phyloP scores from a whole-genome alignment of 768 basidiomycete species.

The Trametes maxima region DNA sequence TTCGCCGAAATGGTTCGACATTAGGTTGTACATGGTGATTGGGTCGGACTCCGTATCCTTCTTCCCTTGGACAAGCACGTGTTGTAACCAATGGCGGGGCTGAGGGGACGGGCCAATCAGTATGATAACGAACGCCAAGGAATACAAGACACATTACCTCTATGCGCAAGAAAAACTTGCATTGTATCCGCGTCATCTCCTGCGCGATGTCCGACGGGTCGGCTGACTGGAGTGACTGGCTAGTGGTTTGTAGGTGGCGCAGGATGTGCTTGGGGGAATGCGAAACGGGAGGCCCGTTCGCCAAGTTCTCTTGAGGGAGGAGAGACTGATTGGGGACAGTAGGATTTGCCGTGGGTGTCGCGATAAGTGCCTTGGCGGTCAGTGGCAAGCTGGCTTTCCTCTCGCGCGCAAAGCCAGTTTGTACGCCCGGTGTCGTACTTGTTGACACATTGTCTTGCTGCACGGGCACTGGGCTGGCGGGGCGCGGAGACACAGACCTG shows the following conservation, averaged over 20 bases:
- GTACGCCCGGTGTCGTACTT: neutral
- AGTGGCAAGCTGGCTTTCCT: slow-evolving; percentile 73
- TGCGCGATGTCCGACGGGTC: slow-evolving; percentile 76
- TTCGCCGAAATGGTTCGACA: slow-evolving; percentile 82
- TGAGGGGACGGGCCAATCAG: slow-evolving; percentile 32
- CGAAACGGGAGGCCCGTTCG: slow-evolving; percentile 39
- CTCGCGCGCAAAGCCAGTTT: slow-evolving; percentile 44
- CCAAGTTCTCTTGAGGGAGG: slow-evolving; percentile 29
- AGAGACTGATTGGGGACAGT: neutral
- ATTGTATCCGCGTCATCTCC: slow-evolving; percentile 81
- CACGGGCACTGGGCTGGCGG: slow-evolving; percentile 13
- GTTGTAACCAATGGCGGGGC: slow-evolving; percentile 88
- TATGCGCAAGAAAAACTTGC: slow-evolving; percentile 70
- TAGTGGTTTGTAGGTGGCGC: slow-evolving; percentile 61
- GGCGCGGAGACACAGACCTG: slow-evolving; percentile 24
- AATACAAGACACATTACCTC: slow-evolving; percentile 50
- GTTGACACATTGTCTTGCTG: neutral
- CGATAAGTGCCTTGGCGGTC: slow-evolving; percentile 46
- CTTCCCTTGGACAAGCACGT: slow-evolving; percentile 69
- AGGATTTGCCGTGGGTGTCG: slow-evolving; percentile 5
- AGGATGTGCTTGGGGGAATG: slow-evolving; percentile 57
- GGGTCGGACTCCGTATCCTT: slow-evolving; percentile 67
- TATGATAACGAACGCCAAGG: neutral
- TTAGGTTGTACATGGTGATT: slow-evolving; percentile 70
- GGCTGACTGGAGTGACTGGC: slow-evolving; percentile 55